Evolutionary conservation across 1,139 yeast species (phyloP), one percentile per base, ranked within the genome.

Genomic region (Suhomyces bolitotheri): DNA sequence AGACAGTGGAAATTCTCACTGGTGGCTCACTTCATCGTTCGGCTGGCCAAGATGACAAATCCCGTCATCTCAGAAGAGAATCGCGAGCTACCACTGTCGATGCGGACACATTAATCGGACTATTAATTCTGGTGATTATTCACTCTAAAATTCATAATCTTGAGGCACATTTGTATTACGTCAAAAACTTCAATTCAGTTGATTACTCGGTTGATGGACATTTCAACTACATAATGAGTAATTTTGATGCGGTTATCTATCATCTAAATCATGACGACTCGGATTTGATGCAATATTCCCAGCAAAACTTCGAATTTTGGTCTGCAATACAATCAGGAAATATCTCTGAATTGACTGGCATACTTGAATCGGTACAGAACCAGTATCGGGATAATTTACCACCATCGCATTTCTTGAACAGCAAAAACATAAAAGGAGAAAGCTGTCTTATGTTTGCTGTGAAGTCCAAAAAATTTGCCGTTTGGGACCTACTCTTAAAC

Each of bases 21-120:
- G 54, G 9, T 47, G 24, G 16, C 12, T 11, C 22, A 9, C 16
- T 14, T 23, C 16, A 17, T 14, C 8, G 8, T n/a, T 10, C 17
- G 10, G 8, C 11, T 13, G 26, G 14, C 16, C 7, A 16, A 4
- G 8, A 12, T 5, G 14, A 24, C 11, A 24, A 24, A 6, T 6
- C 6, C 6, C 11, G 10, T 13, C 9, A 14, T 24, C 16, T 13
- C 26, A 3, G 15, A 22, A 15, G 22, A n/a, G 9, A 7, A 7
- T 16, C 25, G 7, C 20, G 22, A 22, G 16, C 17, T 6, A 17
- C 17, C 9, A 26, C 35, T 2, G 67, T 88, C 9, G 92, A 84
- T 56, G 97, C 97, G 0, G 97, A 90, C 53, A 79, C 86, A 0
- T 63, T 90, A 24, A 75, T 90, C 5, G 82, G 90, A 1, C 62